Percentiles rank a stretch among this genome's conserved stretches.
Conservation (phyloP, 2,329 filamentous ascomycete species). For the Didymella keratinophila region DNA sequence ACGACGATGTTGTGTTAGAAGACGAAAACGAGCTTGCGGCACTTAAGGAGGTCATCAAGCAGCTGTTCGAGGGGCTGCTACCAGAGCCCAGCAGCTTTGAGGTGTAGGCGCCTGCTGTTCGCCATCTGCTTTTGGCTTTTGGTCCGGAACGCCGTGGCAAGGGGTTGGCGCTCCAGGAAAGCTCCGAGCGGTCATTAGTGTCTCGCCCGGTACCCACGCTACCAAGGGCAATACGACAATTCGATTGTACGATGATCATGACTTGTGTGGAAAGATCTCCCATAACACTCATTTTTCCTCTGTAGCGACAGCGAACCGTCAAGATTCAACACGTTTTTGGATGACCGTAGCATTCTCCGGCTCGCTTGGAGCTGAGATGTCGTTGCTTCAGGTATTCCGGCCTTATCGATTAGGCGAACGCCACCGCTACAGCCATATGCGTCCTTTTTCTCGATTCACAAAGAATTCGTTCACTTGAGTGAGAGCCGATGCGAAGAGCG, state of each 20-base stretch:
- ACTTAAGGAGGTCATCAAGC: not conserved
- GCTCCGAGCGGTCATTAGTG: not conserved
- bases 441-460: no score
- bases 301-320: not conserved
- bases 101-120: not conserved
- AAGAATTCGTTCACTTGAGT: not conserved
- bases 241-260: not conserved
- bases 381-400: not conserved
- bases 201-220: not conserved
- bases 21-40: not conserved
- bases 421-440: not conserved
- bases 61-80: not conserved
- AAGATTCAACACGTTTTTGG: not conserved
- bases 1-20: slow-evolving; percentile 37
- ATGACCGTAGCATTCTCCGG: not conserved
- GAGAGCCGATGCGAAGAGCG: not conserved
- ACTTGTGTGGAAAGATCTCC: not conserved
- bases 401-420: not conserved
- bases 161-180: not conserved
- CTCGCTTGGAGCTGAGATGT: not conserved
- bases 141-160: not conserved
- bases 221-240: not conserved
- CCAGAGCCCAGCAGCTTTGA: not conserved
- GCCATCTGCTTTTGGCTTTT: not conserved
- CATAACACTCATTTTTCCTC: not conserved